A percentile compares a stretch with the other conserved stretches of the same genome.
Conservation (phyloP, 257 asterid species). For the Dorcoceras hygrometricum region DNA sequence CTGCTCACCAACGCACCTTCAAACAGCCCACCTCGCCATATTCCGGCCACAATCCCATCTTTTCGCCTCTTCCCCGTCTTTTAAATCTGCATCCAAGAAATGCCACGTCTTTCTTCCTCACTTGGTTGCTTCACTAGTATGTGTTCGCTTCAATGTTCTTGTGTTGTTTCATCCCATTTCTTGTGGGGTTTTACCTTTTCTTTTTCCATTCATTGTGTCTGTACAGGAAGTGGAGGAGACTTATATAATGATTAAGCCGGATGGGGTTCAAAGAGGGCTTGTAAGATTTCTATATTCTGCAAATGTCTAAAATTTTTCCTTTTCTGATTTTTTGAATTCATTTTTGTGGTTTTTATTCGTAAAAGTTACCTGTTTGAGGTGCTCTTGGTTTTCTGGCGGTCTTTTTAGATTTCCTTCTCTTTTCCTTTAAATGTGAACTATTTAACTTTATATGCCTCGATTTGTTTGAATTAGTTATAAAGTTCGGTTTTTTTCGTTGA, state of each 20-base stretch:
- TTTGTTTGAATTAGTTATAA: slow-evolving; percentile 8
- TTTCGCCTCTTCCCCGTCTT: slow-evolving; percentile 31
- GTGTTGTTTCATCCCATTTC: background rate
- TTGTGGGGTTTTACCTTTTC: background rate
- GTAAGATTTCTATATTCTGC: slow-evolving; percentile 35
- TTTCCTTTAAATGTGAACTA: background rate
- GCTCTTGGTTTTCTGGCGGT: background rate
- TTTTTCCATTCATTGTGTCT: background rate
- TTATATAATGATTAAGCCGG: slow-evolving; percentile 92
- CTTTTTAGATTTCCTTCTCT: background rate
- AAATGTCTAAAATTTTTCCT: background rate
- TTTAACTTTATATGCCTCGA: background rate
- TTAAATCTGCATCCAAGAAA: slow-evolving; percentile 32
- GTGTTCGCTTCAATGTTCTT: background rate
- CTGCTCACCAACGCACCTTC: slow-evolving; percentile 35
- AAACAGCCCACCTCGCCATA: slow-evolving; percentile 50
- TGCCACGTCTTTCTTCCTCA: slow-evolving; percentile 65
- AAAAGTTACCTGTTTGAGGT: background rate
- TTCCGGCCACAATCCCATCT: slow-evolving; percentile 49
- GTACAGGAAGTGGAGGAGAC: slow-evolving; percentile 71
- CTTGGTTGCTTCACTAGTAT: slow-evolving; percentile 77
- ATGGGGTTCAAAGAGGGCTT: slow-evolving; percentile 95
- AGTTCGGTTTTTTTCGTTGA: background rate
- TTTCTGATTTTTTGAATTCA: too few relatives aligned
- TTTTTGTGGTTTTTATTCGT: too few relatives aligned